phyloP scores from a whole-genome alignment of 345 rosid species.

The Populus deltoides region DNA sequence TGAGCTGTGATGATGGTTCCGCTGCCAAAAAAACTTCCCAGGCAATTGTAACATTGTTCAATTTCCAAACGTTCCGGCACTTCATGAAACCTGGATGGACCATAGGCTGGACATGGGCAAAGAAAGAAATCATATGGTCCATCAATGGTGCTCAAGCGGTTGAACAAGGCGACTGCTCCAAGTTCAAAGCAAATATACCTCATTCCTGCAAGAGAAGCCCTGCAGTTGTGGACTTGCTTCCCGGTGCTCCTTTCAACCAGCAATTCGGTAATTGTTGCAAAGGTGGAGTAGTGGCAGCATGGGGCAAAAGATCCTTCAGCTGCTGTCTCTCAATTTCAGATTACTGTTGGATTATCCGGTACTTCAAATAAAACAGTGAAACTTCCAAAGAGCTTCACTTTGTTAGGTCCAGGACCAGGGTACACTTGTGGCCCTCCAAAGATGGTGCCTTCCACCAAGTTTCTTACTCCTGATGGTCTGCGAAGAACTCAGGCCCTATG shows the following conservation, averaged over 20 bases:
- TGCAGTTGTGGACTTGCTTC: conserved; percentile 68
- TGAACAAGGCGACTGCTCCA: conserved; percentile 96
- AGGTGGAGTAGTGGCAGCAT: conserved; percentile 74
- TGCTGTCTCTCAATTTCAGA: conserved; percentile 68
- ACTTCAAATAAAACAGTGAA: conserved; percentile 79
- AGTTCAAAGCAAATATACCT: conserved; percentile 78
- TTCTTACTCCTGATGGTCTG: conserved; percentile 59
- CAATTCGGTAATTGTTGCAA: conserved; percentile 83
- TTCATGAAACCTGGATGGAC: conserved; percentile 80
- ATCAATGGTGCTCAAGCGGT: conserved; percentile 78
- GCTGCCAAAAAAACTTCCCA: conserved; percentile 21
- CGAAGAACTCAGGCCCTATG: conserved; percentile 78
- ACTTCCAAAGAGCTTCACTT: conserved; percentile 82
- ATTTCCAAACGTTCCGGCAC: conserved; percentile 77
- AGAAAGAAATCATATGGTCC: conserved; percentile 84
- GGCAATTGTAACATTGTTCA: conserved; percentile 73
- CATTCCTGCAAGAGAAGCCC: conserved; percentile 82
- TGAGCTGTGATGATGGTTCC: not conserved
- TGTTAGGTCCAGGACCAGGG: conserved; percentile 80
- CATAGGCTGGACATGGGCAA: conserved; percentile 87
- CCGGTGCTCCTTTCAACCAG: conserved; percentile 75
- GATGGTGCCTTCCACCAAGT: conserved; percentile 58
- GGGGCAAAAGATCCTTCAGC: conserved; percentile 81
- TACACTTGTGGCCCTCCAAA: conserved; percentile 89
- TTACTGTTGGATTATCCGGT: conserved; percentile 70